Evolutionary conservation across 2,329 filamentous ascomycete genomes (phyloP).

Genomic region (Cladosporium sp.): DNA sequence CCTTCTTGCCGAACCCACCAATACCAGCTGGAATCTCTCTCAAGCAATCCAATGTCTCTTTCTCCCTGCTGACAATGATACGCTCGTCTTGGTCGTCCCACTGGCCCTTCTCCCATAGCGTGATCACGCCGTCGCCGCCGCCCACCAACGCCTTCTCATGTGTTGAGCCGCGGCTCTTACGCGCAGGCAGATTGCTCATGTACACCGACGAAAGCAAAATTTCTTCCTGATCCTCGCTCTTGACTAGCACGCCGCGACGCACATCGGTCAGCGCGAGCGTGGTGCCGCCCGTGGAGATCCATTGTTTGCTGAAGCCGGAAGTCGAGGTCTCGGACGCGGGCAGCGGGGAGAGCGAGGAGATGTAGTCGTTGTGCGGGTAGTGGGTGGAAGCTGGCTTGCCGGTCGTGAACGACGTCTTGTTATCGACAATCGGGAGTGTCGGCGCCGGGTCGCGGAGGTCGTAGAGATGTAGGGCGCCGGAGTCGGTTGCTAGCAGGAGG

Average conservation of each 20-base stretch:
- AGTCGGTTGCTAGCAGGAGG: conserved; percentile 84
- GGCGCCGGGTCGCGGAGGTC: conserved; percentile 60
- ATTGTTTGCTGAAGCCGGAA: conserved; percentile 87
- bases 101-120: conserved; percentile 85
- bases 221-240: conserved; percentile 91
- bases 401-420: conserved; percentile 40
- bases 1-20: conserved; percentile 60
- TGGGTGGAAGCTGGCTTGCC: conserved; percentile 70
- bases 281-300: conserved; percentile 86
- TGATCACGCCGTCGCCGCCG: conserved; percentile 74
- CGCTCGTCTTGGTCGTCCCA: conserved; percentile 96
- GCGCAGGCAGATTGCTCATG: conserved; percentile 68
- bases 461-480: conserved; percentile 78
- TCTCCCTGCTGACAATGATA: conserved; percentile 62
- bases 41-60: conserved; percentile 75
- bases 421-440: conserved; percentile 31
- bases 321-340: conserved; percentile 75
- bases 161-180: conserved; percentile 54
- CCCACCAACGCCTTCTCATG: conserved; percentile 72
- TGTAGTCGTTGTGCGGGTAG: conserved; percentile 84
- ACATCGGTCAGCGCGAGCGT: conserved; percentile 88
- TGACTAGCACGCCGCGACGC: conserved; percentile 75
- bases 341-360: conserved; percentile 79
- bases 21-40: conserved; percentile 64
- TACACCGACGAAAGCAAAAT: conserved; percentile 78